These are phyloP conservation scores for Apocynum venetum DNA, from an alignment of 257 asterid species.

Conservation along the genomic window DNA sequence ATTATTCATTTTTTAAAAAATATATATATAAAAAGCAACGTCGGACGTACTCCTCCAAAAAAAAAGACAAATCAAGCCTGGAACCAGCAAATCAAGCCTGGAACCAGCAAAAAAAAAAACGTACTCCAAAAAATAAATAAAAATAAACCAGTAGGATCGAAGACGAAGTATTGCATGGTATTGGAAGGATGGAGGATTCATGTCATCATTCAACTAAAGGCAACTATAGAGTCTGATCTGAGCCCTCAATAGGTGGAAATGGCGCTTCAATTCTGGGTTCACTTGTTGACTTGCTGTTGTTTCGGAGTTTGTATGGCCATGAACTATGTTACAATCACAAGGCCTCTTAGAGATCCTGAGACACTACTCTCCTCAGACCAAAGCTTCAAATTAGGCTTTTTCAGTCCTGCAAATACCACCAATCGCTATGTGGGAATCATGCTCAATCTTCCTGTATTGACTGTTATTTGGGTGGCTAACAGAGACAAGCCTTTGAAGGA, in stretches of 20 bases:
- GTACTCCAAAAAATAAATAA: too few species aligned
- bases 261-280: neutral
- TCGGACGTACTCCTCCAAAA: too few species aligned
- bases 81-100: too few species aligned
- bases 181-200: neutral
- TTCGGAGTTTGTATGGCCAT: neutral
- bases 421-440: constrained; percentile 32
- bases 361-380: constrained; percentile 16
- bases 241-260: constrained; percentile 22
- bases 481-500: constrained; percentile 43
- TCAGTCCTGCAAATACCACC: constrained; percentile 24
- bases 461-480: constrained; percentile 56
- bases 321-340: constrained; percentile 15
- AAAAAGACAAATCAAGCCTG: too few species aligned
- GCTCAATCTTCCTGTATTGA: constrained; percentile 21
- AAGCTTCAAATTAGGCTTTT: constrained; percentile 30
- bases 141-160: neutral
- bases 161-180: neutral
- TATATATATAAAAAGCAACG: too few species aligned
- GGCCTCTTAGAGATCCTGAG: constrained; percentile 24
- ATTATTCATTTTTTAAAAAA: too few species aligned
- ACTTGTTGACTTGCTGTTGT: constrained; percentile 4
- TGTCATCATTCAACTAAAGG: neutral
- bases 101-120: too few species aligned
- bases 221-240: constrained; percentile 4